These are phyloP conservation scores for Aspergillus affinis DNA, from an alignment of 495 filamentous ascomycete genomes.

Conservation along the genomic window DNA sequence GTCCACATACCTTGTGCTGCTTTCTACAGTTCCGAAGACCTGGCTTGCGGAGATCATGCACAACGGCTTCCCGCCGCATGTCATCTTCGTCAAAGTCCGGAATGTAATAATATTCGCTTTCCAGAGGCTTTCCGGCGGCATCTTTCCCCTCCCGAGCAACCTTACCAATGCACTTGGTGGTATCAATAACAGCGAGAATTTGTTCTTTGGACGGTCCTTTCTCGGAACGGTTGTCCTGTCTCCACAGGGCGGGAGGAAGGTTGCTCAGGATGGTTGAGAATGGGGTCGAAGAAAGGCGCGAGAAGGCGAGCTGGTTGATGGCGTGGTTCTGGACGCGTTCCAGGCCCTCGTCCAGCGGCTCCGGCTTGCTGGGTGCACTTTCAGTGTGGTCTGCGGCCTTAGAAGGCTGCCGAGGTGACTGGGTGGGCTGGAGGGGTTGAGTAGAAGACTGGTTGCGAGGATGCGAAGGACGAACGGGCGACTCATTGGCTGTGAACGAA, in stretches of 20 bases:
- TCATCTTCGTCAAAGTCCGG: slow-evolving; percentile 82
- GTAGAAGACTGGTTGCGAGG: slow-evolving; percentile 31
- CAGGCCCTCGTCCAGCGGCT: slow-evolving; percentile 33
- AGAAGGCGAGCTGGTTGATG: slow-evolving; percentile 94
- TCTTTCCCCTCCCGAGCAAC: slow-evolving; percentile 92
- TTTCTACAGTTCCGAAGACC: slow-evolving; percentile 86
- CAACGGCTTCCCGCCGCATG: slow-evolving; percentile 78
- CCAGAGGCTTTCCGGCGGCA: slow-evolving; percentile 87
- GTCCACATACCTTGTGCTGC: slow-evolving; percentile 82
- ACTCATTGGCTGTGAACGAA: slow-evolving; percentile 61
- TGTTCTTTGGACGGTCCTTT: slow-evolving; percentile 57
- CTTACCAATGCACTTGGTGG: slow-evolving; percentile 75
- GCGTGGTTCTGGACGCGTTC: slow-evolving; percentile 69
- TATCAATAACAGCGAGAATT: slow-evolving; percentile 68
- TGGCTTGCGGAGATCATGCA: slow-evolving; percentile 80
- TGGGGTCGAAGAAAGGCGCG: slow-evolving; percentile 88
- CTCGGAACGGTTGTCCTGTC: slow-evolving; percentile 37
- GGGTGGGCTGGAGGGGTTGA: slow-evolving; percentile 38
- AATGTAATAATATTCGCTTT: slow-evolving; percentile 98
- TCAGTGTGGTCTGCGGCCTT: slow-evolving; percentile 26
- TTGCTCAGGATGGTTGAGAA: slow-evolving; percentile 83
- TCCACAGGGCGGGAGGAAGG: slow-evolving; percentile 67
- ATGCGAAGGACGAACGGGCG: slow-evolving; percentile 48
- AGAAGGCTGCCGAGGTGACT: slow-evolving; percentile 37
- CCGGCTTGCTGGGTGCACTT: slow-evolving; percentile 28